Base-by-base conservation (phyloP, 2,329 filamentous ascomycete genomes). In the Calonectria honghensis region DNA sequence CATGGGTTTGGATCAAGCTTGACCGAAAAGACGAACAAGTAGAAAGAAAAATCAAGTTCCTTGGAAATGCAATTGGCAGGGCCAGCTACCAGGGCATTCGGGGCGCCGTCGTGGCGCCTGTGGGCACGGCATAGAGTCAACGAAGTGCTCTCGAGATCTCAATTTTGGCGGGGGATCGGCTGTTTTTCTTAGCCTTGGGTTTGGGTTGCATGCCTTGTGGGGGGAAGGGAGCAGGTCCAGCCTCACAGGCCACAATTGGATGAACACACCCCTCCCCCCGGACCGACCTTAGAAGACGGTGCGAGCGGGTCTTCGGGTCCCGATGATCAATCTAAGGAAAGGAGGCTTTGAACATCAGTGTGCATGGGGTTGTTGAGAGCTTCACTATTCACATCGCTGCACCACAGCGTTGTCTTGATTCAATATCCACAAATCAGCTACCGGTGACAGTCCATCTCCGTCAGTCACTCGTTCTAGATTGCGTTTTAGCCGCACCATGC, bases 81-180 rank as follows among this genome's bases (percentile, higher is more conserved):
- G 61, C 39, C 67, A 48, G 57, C 68, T 69, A 31, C 48, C 48
- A 73, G 75, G 52, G 67, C 57, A 70, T 73, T 79, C 67, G 77
- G 77, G 63, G 70, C 31, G 51, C 50, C 59, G 68, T 77, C 54
- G 72, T 72, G 31, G 78, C 50, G 69, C 77, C 76, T 74, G 73
- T 76, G 70, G 72, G 14, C 66, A 71, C 37, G 37, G 64, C 48
- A 77, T 74, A 37, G 73, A 73, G 74, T 81, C 75, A 81, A 79
- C 69, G 78, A 81, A 57, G 39, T 65, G 67, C 63, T 71, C 72
- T 80, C 45, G 35, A 72, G 79, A 81, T 81, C 79, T 81, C 59
- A 78, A 74, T 37, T 77, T 79, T 57, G 75, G 76, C 77, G 76
- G 75, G 79, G 76, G 76, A 81, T 81, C 72, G 74, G 41, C 59